Percentiles rank a stretch among this genome's conserved stretches.
phyloP scores from a whole-genome alignment of 2,329 filamentous ascomycete species.

The Ophiostoma sp. region DNA sequence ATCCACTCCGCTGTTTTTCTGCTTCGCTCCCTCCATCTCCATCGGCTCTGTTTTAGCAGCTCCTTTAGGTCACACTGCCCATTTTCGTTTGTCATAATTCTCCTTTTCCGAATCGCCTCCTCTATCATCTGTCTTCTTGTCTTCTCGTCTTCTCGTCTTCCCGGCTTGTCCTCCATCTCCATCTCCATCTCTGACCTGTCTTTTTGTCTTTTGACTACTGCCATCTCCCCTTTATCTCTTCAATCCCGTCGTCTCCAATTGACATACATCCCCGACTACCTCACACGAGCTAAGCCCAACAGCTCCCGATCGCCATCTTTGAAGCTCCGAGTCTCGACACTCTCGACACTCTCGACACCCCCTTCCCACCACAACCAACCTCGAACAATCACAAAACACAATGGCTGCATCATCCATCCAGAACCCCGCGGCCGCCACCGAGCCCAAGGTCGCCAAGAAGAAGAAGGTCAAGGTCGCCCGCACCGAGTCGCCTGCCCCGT shows the following conservation, averaged over 20 bases:
- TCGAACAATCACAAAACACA: constrained; percentile 24
- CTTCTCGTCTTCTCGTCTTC: background rate
- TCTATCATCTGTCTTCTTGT: background rate
- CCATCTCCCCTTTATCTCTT: background rate
- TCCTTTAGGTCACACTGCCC: constrained; percentile 9
- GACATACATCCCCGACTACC: background rate
- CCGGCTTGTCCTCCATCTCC: background rate
- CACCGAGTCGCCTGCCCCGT: constrained; percentile 52
- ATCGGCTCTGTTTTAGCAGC: constrained; percentile 4
- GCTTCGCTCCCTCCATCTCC: constrained; percentile 3
- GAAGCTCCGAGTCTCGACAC: background rate
- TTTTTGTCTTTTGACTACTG: background rate
- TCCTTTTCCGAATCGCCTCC: constrained; percentile 11
- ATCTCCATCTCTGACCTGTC: background rate
- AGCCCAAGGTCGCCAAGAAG: constrained; percentile 64
- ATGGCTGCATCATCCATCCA: constrained; percentile 63
- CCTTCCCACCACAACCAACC: background rate
- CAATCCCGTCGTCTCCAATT: background rate
- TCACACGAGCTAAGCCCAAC: background rate
- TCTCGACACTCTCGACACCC: background rate
- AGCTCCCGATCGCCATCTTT: background rate
- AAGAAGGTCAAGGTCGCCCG: constrained; percentile 59
- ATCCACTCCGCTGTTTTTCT: background rate
- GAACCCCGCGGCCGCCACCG: constrained; percentile 56
- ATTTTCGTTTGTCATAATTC: constrained; percentile 10